Base-by-base conservation (phyloP, 2,329 filamentous ascomycete genomes). In the Aureobasidium sp. region DNA sequence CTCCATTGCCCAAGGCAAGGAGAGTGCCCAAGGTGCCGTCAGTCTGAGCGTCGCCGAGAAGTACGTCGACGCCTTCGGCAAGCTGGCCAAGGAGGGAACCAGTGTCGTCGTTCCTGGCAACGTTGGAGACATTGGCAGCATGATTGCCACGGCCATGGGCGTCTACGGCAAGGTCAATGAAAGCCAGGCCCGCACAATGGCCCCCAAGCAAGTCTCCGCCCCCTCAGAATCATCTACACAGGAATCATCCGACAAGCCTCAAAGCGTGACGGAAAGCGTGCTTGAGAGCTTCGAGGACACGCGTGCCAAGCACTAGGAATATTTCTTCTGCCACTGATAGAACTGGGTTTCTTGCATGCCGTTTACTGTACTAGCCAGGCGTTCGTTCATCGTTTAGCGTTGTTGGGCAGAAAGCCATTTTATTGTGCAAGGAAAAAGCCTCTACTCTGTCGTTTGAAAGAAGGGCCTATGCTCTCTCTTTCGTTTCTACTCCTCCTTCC, bases 31-130 rank as follows among this genome's bases (percentile, higher is more conserved):
- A 73, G 85, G 86, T 37, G 94, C 94, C 29, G 83, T 99, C 48
- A 92, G 90, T 70, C 77, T 99, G 65, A 90, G 84, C 15, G 90
- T 99, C 9, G 94, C 94, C 0, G 94, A 99, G 83, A 96, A 97
- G 77, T 99, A 99, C 70, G 94, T 99, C 58, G 93, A 95, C 49
- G 94, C 94, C 4, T 99, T 97, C 71, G 87, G 84, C 68, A 90
- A 92, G 72, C 80, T 99, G 68, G 94, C 94, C 56, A 94, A 93
- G 78, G 92, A 99, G 79, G 91, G 94, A 69, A 99, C 94, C 3
- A 90, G 91, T 5, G 88, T 99, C 31, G 91, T 99, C 22, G 92
- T 99, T 15, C 94, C 94, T 0, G 94, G 94, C 12, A 97, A 99
- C 71, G 91, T 99, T 41, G 94, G 94, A 64, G 94, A 99, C 73